Conservation (phyloP, 768 basidiomycete genomes). For the Amyloporia xantha region DNA sequence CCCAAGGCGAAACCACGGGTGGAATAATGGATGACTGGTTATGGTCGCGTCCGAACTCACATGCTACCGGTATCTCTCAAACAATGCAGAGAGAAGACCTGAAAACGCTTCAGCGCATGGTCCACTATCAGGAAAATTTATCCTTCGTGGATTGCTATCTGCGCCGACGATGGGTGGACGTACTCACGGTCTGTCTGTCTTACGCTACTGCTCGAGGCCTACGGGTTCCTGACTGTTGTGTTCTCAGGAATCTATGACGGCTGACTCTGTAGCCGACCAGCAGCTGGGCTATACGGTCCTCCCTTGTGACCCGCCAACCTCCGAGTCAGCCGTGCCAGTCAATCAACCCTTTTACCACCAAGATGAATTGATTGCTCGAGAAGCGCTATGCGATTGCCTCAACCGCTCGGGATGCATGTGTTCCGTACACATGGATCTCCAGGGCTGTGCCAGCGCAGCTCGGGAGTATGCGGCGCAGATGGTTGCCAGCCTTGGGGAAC, state of each 20-base stretch:
- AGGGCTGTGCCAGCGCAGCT: not conserved
- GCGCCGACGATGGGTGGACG: not conserved
- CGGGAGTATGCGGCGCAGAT: constrained; percentile 7
- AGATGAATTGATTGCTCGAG: constrained; percentile 7
- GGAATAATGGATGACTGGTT: not conserved
- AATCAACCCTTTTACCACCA: constrained; percentile 10
- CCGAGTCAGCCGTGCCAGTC: constrained; percentile 6
- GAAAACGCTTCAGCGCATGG: not conserved
- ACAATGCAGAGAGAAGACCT: not conserved
- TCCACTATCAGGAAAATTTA: not conserved
- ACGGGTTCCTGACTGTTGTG: not conserved
- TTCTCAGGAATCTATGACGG: constrained; percentile 11
- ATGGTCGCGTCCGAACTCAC: not conserved
- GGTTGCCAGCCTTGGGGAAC: constrained; percentile 4
- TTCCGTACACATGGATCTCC: not conserved
- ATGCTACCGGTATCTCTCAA: not conserved
- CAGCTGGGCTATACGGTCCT: constrained; percentile 15
- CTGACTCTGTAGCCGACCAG: constrained; percentile 8
- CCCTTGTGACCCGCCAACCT: not conserved
- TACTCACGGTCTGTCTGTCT: constrained; percentile 2
- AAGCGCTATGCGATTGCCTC: constrained; percentile 2
- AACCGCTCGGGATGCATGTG: constrained; percentile 1
- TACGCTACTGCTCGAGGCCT: not conserved
- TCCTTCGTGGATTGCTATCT: constrained; percentile 4
- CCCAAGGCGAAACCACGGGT: not conserved